Base-by-base conservation (phyloP, 2,329 filamentous ascomycete species). In the Fonsecaea monophora region DNA sequence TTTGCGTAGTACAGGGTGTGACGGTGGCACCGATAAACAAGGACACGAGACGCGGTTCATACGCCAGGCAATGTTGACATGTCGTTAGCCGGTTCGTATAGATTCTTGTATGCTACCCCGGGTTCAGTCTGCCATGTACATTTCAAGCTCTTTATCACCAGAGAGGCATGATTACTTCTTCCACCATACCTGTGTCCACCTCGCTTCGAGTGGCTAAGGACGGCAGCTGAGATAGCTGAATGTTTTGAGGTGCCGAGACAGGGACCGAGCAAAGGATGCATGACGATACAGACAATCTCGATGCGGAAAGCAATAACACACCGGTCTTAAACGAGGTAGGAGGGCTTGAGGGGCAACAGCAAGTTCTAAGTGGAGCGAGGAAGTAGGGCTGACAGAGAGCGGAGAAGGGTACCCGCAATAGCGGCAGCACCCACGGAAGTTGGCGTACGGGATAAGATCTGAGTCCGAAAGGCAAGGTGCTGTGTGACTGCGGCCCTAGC, bases 321-420 rank as follows among this genome's bases (percentile, higher is more conserved):
- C n/a, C 34, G 25, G 12, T 25, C 25, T 25, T 25, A 25, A 25
- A 25, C 25, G 25, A 25, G 25, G 25, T 3, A 25, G 25, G 25
- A 8, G 30, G 4, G 15, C 30, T 13, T n/a, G 10, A 34, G 15
- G 30, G 25, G n/a, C 5, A 35, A 55, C 30, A 55, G 53, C 12
- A 15, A 35, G 30, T 18, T 25, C 30, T 30, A 55, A 37, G 53
- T 55, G 53, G 53, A 55, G 53, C 30, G 34, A 34, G 40, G 21
- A 42, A 30, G 38, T 60, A 60, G 57, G 57, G 57, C 57, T 60
- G 57, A 60, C 38, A 34, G 1, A 42, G 40, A 34, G 38, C 25
- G 57, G n/a, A 34, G 57, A 53, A 50, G n/a, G 40, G 40, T 42
- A 42, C 40, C 40, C 40, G 40, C 40, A 42, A n/a, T n/a, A 42